These are phyloP conservation scores for Tanacetum coccineum DNA, from an alignment of 129 eudicot species.

Conservation along the genomic window DNA sequence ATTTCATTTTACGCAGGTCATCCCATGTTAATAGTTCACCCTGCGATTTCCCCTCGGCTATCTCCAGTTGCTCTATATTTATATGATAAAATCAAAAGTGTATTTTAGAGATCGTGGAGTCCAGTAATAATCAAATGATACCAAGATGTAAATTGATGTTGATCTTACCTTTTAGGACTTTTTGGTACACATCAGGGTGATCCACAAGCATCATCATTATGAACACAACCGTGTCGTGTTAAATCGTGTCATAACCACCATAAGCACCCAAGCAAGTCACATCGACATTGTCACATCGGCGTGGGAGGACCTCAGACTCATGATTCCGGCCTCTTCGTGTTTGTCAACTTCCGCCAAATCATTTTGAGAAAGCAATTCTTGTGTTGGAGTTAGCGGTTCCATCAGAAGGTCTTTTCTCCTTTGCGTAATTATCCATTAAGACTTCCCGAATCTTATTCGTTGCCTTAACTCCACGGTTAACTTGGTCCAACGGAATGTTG, in stretches of 20 bases:
- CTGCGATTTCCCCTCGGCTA: constrained; percentile 22
- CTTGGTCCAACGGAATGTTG: constrained; percentile 39
- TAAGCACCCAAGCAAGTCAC: constrained; percentile 36
- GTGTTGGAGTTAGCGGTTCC: constrained; percentile 32
- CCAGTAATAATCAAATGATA: background rate
- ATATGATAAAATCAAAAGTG: background rate
- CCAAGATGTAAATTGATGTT: background rate
- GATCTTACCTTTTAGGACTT: constrained; percentile 34
- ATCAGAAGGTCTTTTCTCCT: constrained; percentile 35
- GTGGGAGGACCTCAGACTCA: constrained; percentile 26
- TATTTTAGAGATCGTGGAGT: background rate
- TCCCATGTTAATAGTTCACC: constrained; percentile 34
- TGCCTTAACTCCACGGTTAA: constrained; percentile 38
- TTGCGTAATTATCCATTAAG: constrained; percentile 29
- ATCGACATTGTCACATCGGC: constrained; percentile 38
- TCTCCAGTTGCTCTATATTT: constrained; percentile 36
- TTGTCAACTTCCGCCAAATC: constrained; percentile 37
- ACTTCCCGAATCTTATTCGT: constrained; percentile 33
- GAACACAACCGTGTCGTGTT: constrained; percentile 45
- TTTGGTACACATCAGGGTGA: constrained; percentile 36
- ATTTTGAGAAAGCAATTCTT: constrained; percentile 36
- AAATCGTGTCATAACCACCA: constrained; percentile 44
- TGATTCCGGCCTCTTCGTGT: too few relatives aligned
- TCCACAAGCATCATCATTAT: constrained; percentile 44
- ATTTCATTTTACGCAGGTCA: constrained; percentile 35